phyloP scores from a whole-genome alignment of 164 flowering plant species.

The Nelumbo lutea region DNA sequence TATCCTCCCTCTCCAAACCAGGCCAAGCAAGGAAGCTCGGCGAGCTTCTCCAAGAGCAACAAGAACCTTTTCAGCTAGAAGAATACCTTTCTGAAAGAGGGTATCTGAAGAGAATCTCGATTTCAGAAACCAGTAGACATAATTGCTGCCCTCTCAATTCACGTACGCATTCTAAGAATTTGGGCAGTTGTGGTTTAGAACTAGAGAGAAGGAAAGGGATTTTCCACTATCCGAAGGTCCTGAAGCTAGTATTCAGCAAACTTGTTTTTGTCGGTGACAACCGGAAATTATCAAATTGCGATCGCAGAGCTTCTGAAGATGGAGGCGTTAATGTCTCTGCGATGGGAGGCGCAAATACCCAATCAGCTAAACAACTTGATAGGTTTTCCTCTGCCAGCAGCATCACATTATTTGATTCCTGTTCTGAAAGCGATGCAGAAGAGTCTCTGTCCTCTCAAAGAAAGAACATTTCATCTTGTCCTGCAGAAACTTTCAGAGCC shows the following conservation, averaged over 20 bases:
- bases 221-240: conserved; percentile 23
- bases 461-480: background rate
- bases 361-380: conserved; percentile 19
- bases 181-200: conserved; percentile 5
- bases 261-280: conserved; percentile 14
- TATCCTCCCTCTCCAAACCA: conserved; percentile 15
- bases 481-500: conserved; percentile 8
- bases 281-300: conserved; percentile 6
- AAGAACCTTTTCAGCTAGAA: conserved; percentile 64
- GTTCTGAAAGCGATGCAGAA: conserved; percentile 26
- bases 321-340: conserved; percentile 5
- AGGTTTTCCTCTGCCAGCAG: conserved; percentile 36
- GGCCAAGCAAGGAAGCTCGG: conserved; percentile 25
- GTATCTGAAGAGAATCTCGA: conserved; percentile 16
- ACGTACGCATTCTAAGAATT: conserved; percentile 11
- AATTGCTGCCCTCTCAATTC: conserved; percentile 18
- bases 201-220: conserved; percentile 16
- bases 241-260: conserved; percentile 29
- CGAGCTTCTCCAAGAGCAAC: conserved; percentile 57
- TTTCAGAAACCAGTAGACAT: conserved; percentile 7
- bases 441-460: conserved; percentile 9
- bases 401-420: conserved; percentile 24
- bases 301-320: conserved; percentile 5
- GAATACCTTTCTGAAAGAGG: conserved; percentile 53
- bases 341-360: background rate